Evolutionary conservation across 1,284 basidiomycete species (phyloP), one percentile per base, ranked within the genome.

Genomic region (Cutaneotrichosporon dermatis): DNA sequence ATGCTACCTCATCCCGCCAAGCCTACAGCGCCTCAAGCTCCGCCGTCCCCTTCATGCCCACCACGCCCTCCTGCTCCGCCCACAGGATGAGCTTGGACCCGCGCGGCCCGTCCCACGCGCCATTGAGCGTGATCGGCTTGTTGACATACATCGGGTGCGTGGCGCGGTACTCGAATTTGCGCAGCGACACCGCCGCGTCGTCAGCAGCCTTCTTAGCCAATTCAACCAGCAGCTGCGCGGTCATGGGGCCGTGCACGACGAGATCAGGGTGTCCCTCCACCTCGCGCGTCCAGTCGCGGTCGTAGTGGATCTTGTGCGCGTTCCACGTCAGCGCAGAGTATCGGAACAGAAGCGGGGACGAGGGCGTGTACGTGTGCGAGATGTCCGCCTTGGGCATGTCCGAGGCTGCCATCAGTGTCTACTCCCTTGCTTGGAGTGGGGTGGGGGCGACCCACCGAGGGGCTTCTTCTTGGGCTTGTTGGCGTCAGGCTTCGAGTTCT

Each of bases 171-270:
- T 85, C 84, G 65, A 89, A 90, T 2, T 75, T 66, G 49, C 71
- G 76, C 55, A 90, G 70, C n/a, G 49, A 25, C 49, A 59, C 61
- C 2, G 59, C 63, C 13, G 41, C 55, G 35, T 60, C 54, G 36
- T 15, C 11, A 9, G 62, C 62, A 1, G 66, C 59, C 13, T 49
- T 51, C 37, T 79, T 73, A 34, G 84, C 79, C 0, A 82, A 77
- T 69, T 91, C 88, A 45, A 91, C 79, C 5, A 91, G 79, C 82
- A 91, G 84, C 51, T 89, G 80, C 0, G 89, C 87, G 1, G 86
- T 91, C 49, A 92, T 77, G 25, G 90, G 89, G 0, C 88, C 89
- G 70, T 92, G 90, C 6, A 92, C 88, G 12, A 92, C 82, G 12
- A 88, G 84, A 75, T 89, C 88, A 85, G 73, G 82, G 67, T 90